phyloP scores from a whole-genome alignment of 2,329 filamentous ascomycete species.

The Geosmithia flava region DNA sequence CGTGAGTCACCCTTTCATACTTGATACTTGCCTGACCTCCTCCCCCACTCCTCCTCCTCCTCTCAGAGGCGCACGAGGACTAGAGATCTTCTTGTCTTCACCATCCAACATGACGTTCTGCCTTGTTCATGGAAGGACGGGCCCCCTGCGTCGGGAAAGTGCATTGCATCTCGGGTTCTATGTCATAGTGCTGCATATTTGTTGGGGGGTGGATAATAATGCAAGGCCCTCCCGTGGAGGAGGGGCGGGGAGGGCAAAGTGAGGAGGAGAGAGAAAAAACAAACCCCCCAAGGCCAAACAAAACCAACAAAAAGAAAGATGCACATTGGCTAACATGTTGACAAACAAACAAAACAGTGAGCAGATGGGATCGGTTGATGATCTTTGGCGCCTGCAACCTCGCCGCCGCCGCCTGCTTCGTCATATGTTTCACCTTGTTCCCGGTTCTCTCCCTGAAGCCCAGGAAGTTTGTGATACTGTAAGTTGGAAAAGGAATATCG shows the following conservation, averaged over 20 bases:
- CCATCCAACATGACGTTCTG: not conserved
- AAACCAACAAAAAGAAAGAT: not conserved
- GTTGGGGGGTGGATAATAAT: slow-evolving; percentile 12
- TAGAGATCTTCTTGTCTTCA: not conserved
- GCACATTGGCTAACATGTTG: slow-evolving; percentile 13
- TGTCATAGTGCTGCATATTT: slow-evolving; percentile 24
- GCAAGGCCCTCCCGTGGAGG: not conserved
- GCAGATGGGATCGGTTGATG: slow-evolving; percentile 89
- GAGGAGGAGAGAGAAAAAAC: no score
- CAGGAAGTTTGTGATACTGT: slow-evolving; percentile 94
- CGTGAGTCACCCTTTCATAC: slow-evolving; percentile 50
- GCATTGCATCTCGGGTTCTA: slow-evolving; percentile 23
- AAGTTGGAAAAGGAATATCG: slow-evolving; percentile 35
- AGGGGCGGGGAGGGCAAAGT: no score
- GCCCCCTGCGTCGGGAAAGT: slow-evolving; percentile 29
- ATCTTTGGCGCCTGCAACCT: slow-evolving; percentile 87
- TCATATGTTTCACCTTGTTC: slow-evolving; percentile 84
- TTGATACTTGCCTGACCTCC: not conserved
- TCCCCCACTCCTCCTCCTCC: no score
- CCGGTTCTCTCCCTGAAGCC: slow-evolving; percentile 70
- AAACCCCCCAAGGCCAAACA: no score
- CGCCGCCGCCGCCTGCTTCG: slow-evolving; percentile 81
- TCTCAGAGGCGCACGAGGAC: slow-evolving; percentile 7
- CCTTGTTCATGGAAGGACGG: slow-evolving; percentile 1
- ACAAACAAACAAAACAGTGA: slow-evolving; percentile 59